Percentiles rank a stretch among this genome's conserved stretches.
Evolutionary conservation across 768 basidiomycete genomes (phyloP).

Genomic region (Stropharia rugosoannulata): DNA sequence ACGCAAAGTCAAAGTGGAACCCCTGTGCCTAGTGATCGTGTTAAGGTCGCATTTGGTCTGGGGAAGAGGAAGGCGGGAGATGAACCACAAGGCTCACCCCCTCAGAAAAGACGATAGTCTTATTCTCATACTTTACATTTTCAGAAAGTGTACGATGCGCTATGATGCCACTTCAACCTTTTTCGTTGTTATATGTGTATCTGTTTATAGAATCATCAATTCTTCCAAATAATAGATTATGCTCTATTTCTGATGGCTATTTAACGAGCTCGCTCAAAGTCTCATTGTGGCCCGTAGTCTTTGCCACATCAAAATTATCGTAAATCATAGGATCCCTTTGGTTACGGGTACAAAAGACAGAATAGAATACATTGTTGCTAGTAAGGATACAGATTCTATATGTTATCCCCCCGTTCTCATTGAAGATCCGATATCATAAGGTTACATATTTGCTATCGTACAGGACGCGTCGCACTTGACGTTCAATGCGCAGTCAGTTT

Average conservation of each 20-base stretch:
- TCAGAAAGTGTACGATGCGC: not conserved
- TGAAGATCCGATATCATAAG: too few relatives aligned
- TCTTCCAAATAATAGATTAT: too few relatives aligned
- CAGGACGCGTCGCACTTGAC: too few relatives aligned
- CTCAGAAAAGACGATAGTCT: conserved; percentile 53
- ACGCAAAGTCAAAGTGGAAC: conserved; percentile 52
- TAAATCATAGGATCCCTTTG: not conserved
- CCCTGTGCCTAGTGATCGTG: conserved; percentile 61
- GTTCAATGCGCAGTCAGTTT: too few relatives aligned
- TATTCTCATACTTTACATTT: not conserved
- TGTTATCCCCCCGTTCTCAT: too few relatives aligned
- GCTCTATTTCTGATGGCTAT: too few relatives aligned
- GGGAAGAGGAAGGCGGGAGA: conserved; percentile 82
- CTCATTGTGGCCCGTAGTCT: not conserved
- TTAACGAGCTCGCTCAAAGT: not conserved
- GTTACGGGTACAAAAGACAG: too few relatives aligned
- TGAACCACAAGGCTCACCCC: conserved; percentile 65
- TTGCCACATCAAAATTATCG: too few relatives aligned
- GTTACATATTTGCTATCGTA: too few relatives aligned
- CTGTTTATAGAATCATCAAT: too few relatives aligned
- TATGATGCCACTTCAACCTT: not conserved
- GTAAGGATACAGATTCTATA: too few relatives aligned
- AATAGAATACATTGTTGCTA: too few relatives aligned
- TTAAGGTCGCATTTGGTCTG: conserved; percentile 77
- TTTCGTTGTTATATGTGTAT: not conserved